Evolutionary conservation across 2,329 filamentous ascomycete genomes (phyloP).

Genomic region (Aureobasidium uvarum): DNA sequence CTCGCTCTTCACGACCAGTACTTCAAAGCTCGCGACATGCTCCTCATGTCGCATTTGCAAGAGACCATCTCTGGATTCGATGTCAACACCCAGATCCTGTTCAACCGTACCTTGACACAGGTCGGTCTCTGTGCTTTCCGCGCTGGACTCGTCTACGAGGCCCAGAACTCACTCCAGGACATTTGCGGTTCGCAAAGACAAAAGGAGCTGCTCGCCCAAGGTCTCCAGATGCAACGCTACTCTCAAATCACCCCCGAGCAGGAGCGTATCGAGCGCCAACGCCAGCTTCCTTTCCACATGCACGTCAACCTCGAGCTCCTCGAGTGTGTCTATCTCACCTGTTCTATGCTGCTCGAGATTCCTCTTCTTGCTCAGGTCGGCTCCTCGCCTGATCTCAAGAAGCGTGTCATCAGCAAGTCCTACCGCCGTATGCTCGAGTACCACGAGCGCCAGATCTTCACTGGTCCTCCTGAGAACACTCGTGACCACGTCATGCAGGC

Average conservation of each 20-base stretch:
- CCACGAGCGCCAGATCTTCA: constrained; percentile 99
- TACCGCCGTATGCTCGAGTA: constrained; percentile 99
- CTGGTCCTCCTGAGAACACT: constrained; percentile 96
- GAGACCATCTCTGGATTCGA: constrained; percentile 97
- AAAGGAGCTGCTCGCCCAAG: constrained; percentile 96
- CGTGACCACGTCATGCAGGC: constrained; percentile 99
- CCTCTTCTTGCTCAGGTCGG: constrained; percentile 95
- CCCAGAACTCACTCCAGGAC: constrained; percentile 95
- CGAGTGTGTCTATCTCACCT: constrained; percentile 97
- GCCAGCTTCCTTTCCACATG: constrained; percentile 99
- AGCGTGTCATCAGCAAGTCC: constrained; percentile 98
- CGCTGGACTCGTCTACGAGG: constrained; percentile 93
- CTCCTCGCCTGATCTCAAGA: constrained; percentile 94
- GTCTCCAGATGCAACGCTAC: constrained; percentile 97
- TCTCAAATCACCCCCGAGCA: constrained; percentile 96
- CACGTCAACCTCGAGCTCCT: constrained; percentile 99
- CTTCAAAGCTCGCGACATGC: constrained; percentile 97
- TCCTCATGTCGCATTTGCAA: constrained; percentile 98
- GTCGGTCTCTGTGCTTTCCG: constrained; percentile 98
- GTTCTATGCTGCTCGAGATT: constrained; percentile 98
- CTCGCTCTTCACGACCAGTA: constrained; percentile 95
- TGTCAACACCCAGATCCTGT: constrained; percentile 94
- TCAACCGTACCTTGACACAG: constrained; percentile 96
- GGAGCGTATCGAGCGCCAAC: constrained; percentile 93
- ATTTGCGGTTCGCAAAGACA: constrained; percentile 96